A percentile compares a stretch with the other conserved stretches of the same genome.
Conservation (phyloP, 202 grass and related monocot species). For the Cymbopogon flexuosus region DNA sequence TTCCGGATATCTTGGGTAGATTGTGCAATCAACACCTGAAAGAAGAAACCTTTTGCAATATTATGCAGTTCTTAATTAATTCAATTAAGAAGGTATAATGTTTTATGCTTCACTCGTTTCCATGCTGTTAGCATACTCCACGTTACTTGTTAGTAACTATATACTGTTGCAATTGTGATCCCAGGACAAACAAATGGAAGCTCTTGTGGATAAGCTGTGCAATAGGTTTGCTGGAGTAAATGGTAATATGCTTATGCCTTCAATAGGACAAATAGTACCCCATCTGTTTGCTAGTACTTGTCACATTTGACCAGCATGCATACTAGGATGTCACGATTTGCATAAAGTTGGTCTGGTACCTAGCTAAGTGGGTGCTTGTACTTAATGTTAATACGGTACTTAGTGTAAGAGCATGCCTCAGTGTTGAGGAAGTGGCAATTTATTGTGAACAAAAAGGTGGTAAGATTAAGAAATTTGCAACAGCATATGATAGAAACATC, state of each 20-base stretch:
- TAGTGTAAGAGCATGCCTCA: background rate
- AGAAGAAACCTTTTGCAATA: slow-evolving; percentile 66
- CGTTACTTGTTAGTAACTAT: slow-evolving; percentile 27
- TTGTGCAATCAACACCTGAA: slow-evolving; percentile 85
- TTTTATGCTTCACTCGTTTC: background rate
- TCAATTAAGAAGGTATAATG: slow-evolving; percentile 82
- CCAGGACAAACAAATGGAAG: slow-evolving; percentile 99
- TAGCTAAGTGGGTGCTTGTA: background rate
- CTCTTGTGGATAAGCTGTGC: slow-evolving; percentile 98
- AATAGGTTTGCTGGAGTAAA: slow-evolving; percentile 86
- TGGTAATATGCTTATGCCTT: slow-evolving; percentile 46
- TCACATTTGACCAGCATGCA: background rate
- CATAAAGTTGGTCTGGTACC: background rate
- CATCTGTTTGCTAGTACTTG: background rate
- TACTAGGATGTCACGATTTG: background rate
- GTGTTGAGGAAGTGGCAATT: background rate
- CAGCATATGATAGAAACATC: background rate
- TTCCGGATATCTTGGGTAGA: slow-evolving; percentile 92
- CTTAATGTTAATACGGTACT: background rate
- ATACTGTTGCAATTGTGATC: slow-evolving; percentile 19
- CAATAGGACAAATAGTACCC: background rate
- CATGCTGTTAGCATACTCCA: background rate
- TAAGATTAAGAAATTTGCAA: background rate
- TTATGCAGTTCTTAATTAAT: slow-evolving; percentile 92
- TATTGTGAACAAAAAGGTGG: background rate